A percentile compares a stretch with the other conserved stretches of the same genome.
phyloP scores from a whole-genome alignment of 257 asterid genomes.

The Rubia yunnanensis region DNA sequence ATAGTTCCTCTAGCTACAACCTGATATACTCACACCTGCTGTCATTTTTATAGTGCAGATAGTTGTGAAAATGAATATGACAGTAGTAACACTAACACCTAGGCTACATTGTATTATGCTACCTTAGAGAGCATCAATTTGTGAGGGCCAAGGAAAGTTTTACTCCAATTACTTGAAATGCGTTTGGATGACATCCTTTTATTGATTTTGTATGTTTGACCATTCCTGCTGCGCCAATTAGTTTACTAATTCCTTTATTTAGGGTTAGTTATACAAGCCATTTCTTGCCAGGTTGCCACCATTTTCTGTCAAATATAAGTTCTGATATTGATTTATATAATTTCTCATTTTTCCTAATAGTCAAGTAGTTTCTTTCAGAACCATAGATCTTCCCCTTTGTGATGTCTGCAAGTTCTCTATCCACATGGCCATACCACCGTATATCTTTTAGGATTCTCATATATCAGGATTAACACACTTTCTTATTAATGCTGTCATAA shows the following conservation, averaged over 20 bases:
- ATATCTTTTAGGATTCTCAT: neutral
- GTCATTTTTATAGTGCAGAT: neutral
- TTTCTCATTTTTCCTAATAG: neutral
- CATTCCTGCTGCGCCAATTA: neutral
- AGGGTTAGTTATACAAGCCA: neutral
- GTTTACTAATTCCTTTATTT: neutral
- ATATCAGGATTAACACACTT: neutral
- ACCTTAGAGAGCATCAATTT: neutral
- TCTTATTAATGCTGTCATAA: neutral
- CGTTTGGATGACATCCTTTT: neutral
- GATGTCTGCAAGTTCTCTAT: neutral
- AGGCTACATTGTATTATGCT: neutral
- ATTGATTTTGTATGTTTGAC: neutral
- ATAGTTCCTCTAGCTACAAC: neutral
- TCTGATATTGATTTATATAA: neutral
- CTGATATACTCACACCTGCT: neutral
- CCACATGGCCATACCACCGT: neutral
- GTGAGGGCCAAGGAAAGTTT: neutral
- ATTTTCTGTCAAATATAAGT: neutral
- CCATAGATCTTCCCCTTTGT: neutral
- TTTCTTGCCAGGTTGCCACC: neutral
- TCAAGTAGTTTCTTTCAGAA: neutral
- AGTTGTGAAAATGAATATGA: neutral
- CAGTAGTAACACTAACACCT: neutral
- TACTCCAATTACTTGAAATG: neutral